Percentiles rank a stretch among this genome's conserved stretches.
phyloP scores from a whole-genome alignment of 177 flowering plant genomes.

The Vitis hybrid region DNA sequence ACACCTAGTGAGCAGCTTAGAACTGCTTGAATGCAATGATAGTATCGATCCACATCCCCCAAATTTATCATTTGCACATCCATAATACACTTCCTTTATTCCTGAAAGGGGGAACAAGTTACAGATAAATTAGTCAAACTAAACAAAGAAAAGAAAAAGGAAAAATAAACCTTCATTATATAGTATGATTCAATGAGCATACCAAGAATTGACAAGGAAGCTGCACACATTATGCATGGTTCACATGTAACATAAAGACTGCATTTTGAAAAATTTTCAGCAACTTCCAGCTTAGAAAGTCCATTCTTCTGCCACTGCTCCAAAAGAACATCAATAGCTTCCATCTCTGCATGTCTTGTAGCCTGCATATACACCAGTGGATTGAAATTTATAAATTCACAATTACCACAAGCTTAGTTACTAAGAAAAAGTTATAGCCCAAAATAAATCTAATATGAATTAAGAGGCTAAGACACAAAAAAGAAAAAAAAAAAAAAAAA shows the following conservation, averaged over 20 bases:
- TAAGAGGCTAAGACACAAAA: background rate
- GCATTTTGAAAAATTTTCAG: constrained; percentile 63
- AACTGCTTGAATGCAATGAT: constrained; percentile 50
- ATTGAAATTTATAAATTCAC: constrained; percentile 5
- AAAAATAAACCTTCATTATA: constrained; percentile 4
- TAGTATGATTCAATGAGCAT: constrained; percentile 15
- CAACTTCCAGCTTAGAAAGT: constrained; percentile 55
- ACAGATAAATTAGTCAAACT: background rate
- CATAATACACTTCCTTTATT: constrained; percentile 78
- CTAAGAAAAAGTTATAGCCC: background rate
- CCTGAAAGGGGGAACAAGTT: constrained; percentile 25
- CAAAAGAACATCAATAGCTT: constrained; percentile 79
- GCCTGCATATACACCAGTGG: constrained; percentile 42
- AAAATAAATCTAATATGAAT: background rate
- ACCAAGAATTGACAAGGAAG: constrained; percentile 83
- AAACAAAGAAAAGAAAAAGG: background rate
- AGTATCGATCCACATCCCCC: constrained; percentile 95
- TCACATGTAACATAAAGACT: constrained; percentile 93
- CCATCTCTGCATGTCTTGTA: constrained; percentile 98
- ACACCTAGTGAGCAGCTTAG: constrained; percentile 24
- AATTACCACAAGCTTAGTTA: background rate
- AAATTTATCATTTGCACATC: constrained; percentile 93
- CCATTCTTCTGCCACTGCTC: constrained; percentile 66
- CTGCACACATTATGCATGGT: constrained; percentile 98
- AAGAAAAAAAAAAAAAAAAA: background rate